Base-by-base conservation (phyloP, 257 asterid genomes). In the Solanum raphanifolium region DNA sequence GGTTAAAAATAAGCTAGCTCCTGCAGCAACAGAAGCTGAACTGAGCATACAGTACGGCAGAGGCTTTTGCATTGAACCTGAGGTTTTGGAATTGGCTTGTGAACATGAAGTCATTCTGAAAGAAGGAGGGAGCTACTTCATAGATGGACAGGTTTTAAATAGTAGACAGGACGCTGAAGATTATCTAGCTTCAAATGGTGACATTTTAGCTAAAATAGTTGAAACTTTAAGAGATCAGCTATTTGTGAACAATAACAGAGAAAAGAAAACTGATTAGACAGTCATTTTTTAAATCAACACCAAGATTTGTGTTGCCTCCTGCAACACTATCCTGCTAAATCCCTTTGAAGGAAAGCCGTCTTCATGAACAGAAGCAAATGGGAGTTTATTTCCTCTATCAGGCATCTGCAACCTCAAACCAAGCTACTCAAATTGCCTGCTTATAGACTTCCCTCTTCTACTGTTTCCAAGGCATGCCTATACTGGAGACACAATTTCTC, bases 1-100 rank as follows among this genome's bases (percentile, higher is more conserved):
- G 6, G 93, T 97, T 23, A 97, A 97, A 88, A 97, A 97, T 81
- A 97, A 97, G 90, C 93, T 97, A 39, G 98, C 99, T 27, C 99
- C 96, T 76, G 90, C 95, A 29, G 92, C 92, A 93, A 89, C 93
- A 75, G 93, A 94, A 88, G 97, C 99, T 25, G 97, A 96, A 65
- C 79, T 97, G 85, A 91, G 90, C 46, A 91, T 97, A 86, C 86
- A 88, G 43, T 97, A 94, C 25, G 99, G 99, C 48, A 87, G 92
- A 90, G 99, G 99, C 88, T 89, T 97, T 76, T 87, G 88, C 86
- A 85, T 93, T 27, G 94, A 88, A 65, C 75, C 92, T 46, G 99
- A 97, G 91, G 92, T 95, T 86, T 92, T 97, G 93, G 98, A 96
- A 84, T 89, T 97, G 94, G 99, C 95, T 68, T 94, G 98, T 88